Evolutionary conservation across 768 basidiomycete genomes (phyloP), one percentile per base, ranked within the genome.

Genomic region (Rhizopogon roseolus): DNA sequence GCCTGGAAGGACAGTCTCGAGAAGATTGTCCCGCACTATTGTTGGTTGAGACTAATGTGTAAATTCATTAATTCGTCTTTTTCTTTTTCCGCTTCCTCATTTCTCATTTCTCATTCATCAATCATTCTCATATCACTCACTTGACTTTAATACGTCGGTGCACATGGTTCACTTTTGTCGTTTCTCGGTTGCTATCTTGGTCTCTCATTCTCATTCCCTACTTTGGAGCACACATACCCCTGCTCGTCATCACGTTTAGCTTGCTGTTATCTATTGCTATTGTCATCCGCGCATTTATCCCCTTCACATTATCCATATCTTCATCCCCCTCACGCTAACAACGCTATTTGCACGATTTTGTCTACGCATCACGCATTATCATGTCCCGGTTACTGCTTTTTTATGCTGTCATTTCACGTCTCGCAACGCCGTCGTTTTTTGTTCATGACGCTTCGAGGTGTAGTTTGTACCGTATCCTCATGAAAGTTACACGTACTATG

Each of bases 1-100:
- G 54, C 83, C 86, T 43, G 79, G 79, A 37, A 88, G 81, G 71
- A 74, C 78, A 9, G 68, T 66, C 54, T 80, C 80, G 3, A 77
- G 75, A 59, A 75, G 79, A 56, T 45, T 77, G 61, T 81, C 83
- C 10, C 76, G 78, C 56, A 60, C 67, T 41, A 59, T 69, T 6
- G 42, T 57, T 14, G 58, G 60, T 38, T 69, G 55, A 67, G 51
- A 51, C 6, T 36, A 14, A 52, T 29, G n/a, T n/a, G 17, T 36
- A 29, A 14, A 50, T 22, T 53, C 22, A 22, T 22, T 22, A 22
- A 22, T 22, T 22, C 22, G 22, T 22, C 22, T 22, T 22, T 22
- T n/a, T n/a, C 13, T 34, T 37, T 19, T n/a, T 51, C 38, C n/a
- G 40, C 36, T 38, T 44, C 14, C 29, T 36, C 60, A 63, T 41